A percentile compares a stretch with the other conserved stretches of the same genome.
Conservation (phyloP, 805 yeast genomes). For the Hanseniaspora taiwanica region DNA sequence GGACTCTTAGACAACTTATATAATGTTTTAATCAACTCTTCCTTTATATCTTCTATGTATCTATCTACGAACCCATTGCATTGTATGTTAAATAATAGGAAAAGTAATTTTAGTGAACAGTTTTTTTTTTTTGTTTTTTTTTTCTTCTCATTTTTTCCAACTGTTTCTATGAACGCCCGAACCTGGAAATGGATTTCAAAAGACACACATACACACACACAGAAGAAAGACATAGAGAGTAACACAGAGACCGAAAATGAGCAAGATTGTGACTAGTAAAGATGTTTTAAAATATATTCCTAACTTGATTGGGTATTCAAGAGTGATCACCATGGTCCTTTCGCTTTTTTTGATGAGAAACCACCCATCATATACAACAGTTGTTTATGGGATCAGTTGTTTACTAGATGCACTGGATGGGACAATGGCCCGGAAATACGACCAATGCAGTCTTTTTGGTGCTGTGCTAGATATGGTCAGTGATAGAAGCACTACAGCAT, state of each 20-base stretch:
- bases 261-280: slow-evolving; percentile 32
- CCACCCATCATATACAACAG: slow-evolving; percentile 69
- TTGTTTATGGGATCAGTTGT: slow-evolving; percentile 76
- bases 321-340: slow-evolving; percentile 69
- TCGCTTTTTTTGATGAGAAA: slow-evolving; percentile 72
- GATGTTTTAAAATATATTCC: slow-evolving; percentile 75
- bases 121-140: background rate
- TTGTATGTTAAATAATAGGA: too few species aligned
- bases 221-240: background rate
- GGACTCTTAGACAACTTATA: slow-evolving; percentile 14
- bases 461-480: slow-evolving; percentile 98
- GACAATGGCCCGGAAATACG: slow-evolving; percentile 75
- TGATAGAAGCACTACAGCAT: slow-evolving; percentile 91
- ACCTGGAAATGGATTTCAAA: too few species aligned
- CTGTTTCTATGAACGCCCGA: background rate
- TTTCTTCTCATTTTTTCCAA: background rate
- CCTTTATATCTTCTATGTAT: too few species aligned
- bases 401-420: slow-evolving; percentile 94
- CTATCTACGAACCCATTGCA: too few species aligned
- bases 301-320: slow-evolving; percentile 76
- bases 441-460: slow-evolving; percentile 86
- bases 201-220: background rate
- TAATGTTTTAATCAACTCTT: too few species aligned
- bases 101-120: background rate
- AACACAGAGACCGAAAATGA: too few species aligned